A percentile compares a stretch with the other conserved stretches of the same genome.
These are phyloP conservation scores for Hypomyces rosellus DNA, from an alignment of 2,329 filamentous ascomycete genomes.

Conservation along the genomic window DNA sequence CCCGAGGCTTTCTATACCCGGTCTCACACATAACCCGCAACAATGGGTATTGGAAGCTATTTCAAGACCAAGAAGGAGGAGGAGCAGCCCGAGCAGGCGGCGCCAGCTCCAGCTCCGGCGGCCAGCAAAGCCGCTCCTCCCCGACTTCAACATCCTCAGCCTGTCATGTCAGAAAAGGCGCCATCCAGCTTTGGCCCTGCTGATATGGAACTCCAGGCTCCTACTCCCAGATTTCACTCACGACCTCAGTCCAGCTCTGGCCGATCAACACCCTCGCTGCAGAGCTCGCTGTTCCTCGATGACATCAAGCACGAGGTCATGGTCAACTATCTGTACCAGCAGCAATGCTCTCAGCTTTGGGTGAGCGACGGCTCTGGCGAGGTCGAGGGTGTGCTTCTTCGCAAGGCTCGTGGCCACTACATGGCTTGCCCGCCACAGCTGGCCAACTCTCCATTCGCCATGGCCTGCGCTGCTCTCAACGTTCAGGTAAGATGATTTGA, in stretches of 20 bases:
- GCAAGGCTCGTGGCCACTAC: slow-evolving; percentile 62
- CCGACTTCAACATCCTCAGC: slow-evolving; percentile 12
- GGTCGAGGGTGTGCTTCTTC: slow-evolving; percentile 65
- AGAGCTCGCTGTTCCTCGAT: slow-evolving; percentile 54
- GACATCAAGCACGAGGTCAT: slow-evolving; percentile 78
- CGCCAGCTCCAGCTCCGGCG: slow-evolving; percentile 1
- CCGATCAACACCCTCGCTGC: slow-evolving; percentile 33
- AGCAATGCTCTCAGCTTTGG: slow-evolving; percentile 70
- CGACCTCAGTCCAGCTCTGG: slow-evolving; percentile 37
- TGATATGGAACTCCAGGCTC: slow-evolving; percentile 44
- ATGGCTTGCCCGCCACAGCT: slow-evolving; percentile 66
- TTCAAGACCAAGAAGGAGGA: slow-evolving; percentile 44
- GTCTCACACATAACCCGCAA: slow-evolving; percentile 5
- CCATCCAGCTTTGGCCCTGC: slow-evolving; percentile 25
- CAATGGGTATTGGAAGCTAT: slow-evolving; percentile 57
- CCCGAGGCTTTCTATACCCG: background rate
- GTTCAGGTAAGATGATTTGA: slow-evolving; percentile 48
- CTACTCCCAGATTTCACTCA: slow-evolving; percentile 31
- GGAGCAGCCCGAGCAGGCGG: slow-evolving; percentile 9
- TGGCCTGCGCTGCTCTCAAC: slow-evolving; percentile 62
- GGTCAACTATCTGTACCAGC: slow-evolving; percentile 77
- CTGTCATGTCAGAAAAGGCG: slow-evolving; percentile 31
- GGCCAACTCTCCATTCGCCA: slow-evolving; percentile 55
- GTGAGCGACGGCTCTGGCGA: slow-evolving; percentile 62
- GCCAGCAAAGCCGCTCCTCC: slow-evolving; percentile 15